Conservation (phyloP, 805 yeast genomes). For the Hanseniaspora thailandica region DNA sequence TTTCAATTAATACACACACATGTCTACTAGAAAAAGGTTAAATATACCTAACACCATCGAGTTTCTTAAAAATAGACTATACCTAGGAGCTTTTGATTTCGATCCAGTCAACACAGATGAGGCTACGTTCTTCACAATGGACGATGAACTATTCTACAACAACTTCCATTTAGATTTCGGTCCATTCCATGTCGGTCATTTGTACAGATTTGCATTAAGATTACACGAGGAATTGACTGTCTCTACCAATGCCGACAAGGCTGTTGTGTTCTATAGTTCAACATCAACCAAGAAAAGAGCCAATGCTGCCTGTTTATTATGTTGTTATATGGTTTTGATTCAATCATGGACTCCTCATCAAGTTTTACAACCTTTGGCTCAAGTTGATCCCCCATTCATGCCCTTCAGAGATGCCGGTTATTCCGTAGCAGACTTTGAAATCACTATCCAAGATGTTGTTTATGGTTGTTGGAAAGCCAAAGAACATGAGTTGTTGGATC, state of each 20-base stretch:
- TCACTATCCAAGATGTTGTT: slow-evolving; percentile 87
- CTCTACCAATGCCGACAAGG: slow-evolving; percentile 69
- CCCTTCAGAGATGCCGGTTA: slow-evolving; percentile 96
- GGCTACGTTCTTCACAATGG: slow-evolving; percentile 78
- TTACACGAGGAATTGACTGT: slow-evolving; percentile 85
- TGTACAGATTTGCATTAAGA: slow-evolving; percentile 89
- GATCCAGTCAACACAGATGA: slow-evolving; percentile 67
- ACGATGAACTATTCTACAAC: slow-evolving; percentile 82
- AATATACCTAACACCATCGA: slow-evolving; percentile 30
- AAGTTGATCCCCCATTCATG: slow-evolving; percentile 85
- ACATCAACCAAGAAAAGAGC: slow-evolving; percentile 72
- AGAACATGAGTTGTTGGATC: slow-evolving; percentile 76
- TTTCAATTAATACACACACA: not conserved
- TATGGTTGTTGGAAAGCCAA: slow-evolving; percentile 98
- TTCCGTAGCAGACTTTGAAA: slow-evolving; percentile 85
- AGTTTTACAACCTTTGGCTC: slow-evolving; percentile 87
- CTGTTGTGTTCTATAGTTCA: slow-evolving; percentile 81
- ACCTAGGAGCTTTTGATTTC: slow-evolving; percentile 78
- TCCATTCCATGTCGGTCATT: slow-evolving; percentile 83
- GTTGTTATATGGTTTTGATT: slow-evolving; percentile 88
- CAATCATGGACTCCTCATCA: slow-evolving; percentile 99
- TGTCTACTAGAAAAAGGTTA: slow-evolving; percentile 20
- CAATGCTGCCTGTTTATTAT: slow-evolving; percentile 85
- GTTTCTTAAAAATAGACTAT: slow-evolving; percentile 48
- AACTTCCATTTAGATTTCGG: slow-evolving; percentile 96